These are phyloP conservation scores for Amaranthus tricolor DNA, from an alignment of 179 eudicot genomes.

Conservation along the genomic window DNA sequence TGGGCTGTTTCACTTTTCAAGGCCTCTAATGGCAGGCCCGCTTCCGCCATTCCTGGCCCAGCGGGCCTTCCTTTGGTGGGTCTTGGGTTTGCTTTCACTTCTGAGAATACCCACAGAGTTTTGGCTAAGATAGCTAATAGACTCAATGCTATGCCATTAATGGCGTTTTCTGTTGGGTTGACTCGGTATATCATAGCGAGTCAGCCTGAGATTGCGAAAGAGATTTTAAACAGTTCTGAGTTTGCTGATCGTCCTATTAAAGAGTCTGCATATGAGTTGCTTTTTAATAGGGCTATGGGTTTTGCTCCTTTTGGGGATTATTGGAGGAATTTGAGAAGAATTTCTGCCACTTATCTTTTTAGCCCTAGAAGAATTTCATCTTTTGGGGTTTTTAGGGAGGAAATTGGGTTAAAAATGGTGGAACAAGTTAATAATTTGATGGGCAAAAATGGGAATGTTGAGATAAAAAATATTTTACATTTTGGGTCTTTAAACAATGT, in stretches of 20 bases:
- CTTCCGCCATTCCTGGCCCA: conserved; percentile 62
- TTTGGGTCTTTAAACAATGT: conserved; percentile 74
- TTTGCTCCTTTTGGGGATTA: conserved; percentile 86
- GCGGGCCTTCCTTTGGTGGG: conserved; percentile 66
- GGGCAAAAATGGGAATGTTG: conserved; percentile 38
- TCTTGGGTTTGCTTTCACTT: conserved; percentile 38
- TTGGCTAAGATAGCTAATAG: conserved; percentile 28
- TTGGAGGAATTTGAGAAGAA: conserved; percentile 67
- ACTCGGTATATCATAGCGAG: conserved; percentile 68
- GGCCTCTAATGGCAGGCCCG: conserved; percentile 11
- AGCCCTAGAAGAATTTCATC: conserved; percentile 44
- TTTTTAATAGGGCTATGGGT: conserved; percentile 88
- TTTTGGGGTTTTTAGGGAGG: conserved; percentile 34
- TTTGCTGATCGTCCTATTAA: conserved; percentile 85
- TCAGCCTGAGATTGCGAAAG: conserved; percentile 62
- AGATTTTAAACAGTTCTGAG: conserved; percentile 53
- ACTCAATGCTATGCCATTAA: conserved; percentile 33
- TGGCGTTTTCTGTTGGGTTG: conserved; percentile 80
- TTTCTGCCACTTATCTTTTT: conserved; percentile 65
- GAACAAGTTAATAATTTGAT: conserved; percentile 17
- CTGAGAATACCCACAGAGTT: conserved; percentile 42
- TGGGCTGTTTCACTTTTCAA: conserved; percentile 38
- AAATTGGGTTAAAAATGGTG: conserved; percentile 43
- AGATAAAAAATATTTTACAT: conserved; percentile 48
- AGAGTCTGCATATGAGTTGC: conserved; percentile 72